Evolutionary conservation across 108 stramenopile genomes (phyloP).

Genomic region (Asterionellopsis glacialis): DNA sequence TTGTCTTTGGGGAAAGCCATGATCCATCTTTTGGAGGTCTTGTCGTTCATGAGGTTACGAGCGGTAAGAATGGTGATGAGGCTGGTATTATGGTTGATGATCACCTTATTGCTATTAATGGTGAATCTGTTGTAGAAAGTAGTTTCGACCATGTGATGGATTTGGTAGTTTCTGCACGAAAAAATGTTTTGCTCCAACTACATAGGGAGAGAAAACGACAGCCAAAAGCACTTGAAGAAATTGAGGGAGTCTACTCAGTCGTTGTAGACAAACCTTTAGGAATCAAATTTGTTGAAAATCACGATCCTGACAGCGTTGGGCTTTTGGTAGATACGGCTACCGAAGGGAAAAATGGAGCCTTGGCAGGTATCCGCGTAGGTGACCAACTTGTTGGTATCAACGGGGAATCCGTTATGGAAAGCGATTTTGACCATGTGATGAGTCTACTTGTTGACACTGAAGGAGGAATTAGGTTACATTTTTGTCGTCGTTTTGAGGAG

Average conservation of each 20-base stretch:
- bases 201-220: constrained; percentile 5
- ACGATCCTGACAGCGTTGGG: constrained; percentile 21
- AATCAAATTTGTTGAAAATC: constrained; percentile 31
- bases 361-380: constrained; percentile 29
- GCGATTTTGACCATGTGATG: constrained; percentile 31
- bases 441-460: neutral
- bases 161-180: constrained; percentile 5
- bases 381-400: constrained; percentile 32
- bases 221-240: too few relatives aligned
- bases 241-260: constrained; percentile 6
- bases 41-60: constrained; percentile 23
- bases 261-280: constrained; percentile 30
- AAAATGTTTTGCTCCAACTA: constrained; percentile 7
- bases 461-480: too few relatives aligned
- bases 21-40: constrained; percentile 24
- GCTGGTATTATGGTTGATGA: constrained; percentile 31
- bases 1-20: constrained; percentile 76
- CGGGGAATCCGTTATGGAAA: constrained; percentile 16
- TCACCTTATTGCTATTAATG: constrained; percentile 29
- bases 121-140: constrained; percentile 15
- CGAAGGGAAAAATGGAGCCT: constrained; percentile 19
- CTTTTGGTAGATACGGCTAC: constrained; percentile 23
- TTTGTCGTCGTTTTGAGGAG: too few relatives aligned
- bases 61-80: constrained; percentile 17
- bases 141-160: constrained; percentile 30